Evolutionary conservation across 2,329 filamentous ascomycete species (phyloP).

Genomic region (Xylariales sp.): DNA sequence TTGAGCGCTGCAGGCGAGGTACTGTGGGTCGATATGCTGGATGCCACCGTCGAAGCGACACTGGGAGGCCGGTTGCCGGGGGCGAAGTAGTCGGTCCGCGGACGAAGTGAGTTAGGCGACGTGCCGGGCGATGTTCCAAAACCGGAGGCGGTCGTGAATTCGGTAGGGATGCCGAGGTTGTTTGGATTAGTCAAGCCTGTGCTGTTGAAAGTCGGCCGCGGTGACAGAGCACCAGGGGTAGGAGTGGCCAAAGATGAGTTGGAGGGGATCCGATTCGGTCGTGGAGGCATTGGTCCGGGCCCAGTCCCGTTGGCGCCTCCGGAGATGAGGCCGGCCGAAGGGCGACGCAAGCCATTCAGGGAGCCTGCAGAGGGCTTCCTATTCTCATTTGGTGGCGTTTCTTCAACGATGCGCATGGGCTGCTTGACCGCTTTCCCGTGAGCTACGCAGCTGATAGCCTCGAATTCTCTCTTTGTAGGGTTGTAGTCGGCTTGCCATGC

Average conservation of each 20-base stretch:
- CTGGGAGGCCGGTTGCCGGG: conserved; percentile 15
- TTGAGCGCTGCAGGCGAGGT: conserved; percentile 41
- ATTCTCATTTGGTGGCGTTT: conserved; percentile 16
- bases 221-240: conserved; percentile 15
- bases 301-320: conserved; percentile 11
- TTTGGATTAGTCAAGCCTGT: conserved; percentile 12
- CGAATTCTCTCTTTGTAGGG: conserved; percentile 60
- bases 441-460: conserved; percentile 59
- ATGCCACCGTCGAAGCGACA: conserved; percentile 21
- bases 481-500: conserved; percentile 61
- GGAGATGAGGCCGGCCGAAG: conserved; percentile 40
- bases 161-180: conserved; percentile 34
- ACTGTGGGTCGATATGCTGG: conserved; percentile 22
- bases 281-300: conserved; percentile 21
- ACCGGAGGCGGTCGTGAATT: conserved; percentile 41
- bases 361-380: conserved; percentile 22
- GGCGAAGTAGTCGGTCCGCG: conserved; percentile 28
- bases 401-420: conserved; percentile 32
- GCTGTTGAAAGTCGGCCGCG: conserved; percentile 22
- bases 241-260: conserved; percentile 23
- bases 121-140: conserved; percentile 23
- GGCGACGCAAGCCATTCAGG: conserved; percentile 32
- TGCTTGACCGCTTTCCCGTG: conserved; percentile 62
- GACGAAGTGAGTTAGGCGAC: conserved; percentile 23
- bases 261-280: conserved; percentile 34